A percentile compares a stretch with the other conserved stretches of the same genome.
Evolutionary conservation across 805 yeast species (phyloP).

Genomic region (Monosporozyma unispora): DNA sequence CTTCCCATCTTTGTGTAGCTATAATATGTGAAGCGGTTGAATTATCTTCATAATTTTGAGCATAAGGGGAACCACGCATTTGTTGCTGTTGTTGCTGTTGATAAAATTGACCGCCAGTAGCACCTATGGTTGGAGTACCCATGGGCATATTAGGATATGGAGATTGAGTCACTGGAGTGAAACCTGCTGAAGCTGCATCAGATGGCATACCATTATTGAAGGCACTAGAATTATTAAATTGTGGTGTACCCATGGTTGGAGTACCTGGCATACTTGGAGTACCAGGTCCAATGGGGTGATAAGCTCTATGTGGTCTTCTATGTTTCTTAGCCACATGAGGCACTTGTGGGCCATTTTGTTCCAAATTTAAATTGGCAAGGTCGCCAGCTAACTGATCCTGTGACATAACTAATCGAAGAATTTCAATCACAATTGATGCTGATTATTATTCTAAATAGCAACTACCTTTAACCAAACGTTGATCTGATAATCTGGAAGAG

Average conservation of each 20-base stretch:
- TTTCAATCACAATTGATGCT: not conserved
- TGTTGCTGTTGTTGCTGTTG: not conserved
- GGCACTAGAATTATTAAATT: not conserved
- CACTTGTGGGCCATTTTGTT: slow-evolving; percentile 7
- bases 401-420: slow-evolving; percentile 5
- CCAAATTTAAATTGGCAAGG: slow-evolving; percentile 18
- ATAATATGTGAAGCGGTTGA: slow-evolving; percentile 22
- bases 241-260: slow-evolving; percentile 8
- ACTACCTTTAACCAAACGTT: not conserved
- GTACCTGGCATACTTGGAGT: not conserved
- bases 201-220: not conserved
- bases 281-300: slow-evolving; percentile 10
- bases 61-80: not conserved
- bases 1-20: slow-evolving; percentile 29
- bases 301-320: slow-evolving; percentile 28
- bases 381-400: slow-evolving; percentile 13
- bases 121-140: not conserved
- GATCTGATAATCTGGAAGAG: not conserved
- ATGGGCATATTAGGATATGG: not conserved
- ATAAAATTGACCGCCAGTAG: not conserved
- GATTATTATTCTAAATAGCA: not conserved
- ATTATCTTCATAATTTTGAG: not conserved
- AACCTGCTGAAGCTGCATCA: not conserved
- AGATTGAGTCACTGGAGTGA: not conserved
- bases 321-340: slow-evolving; percentile 10